These are phyloP conservation scores for Umbelopsis sp. DNA, from an alignment of 371 early-diverging fungal genomes.

Conservation along the genomic window DNA sequence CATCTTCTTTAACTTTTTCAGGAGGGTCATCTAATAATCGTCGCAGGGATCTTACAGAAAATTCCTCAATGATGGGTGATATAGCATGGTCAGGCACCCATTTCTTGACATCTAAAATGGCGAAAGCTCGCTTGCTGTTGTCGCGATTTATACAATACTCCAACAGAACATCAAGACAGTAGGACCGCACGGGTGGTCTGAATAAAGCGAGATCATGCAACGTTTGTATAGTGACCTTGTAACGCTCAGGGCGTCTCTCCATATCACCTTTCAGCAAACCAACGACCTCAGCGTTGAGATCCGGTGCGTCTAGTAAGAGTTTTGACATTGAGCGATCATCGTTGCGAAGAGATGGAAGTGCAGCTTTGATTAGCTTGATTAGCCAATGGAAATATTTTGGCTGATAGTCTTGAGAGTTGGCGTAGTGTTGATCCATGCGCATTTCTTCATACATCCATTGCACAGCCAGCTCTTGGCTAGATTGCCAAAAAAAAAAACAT, in stretches of 20 bases:
- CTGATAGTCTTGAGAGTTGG: conserved; percentile 22
- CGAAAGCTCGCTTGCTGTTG: conserved; percentile 47
- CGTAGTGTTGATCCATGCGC: conserved; percentile 26
- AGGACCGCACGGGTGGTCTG: conserved; percentile 33
- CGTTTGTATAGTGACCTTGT: conserved; percentile 44
- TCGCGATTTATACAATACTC: conserved; percentile 40
- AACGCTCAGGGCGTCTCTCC: conserved; percentile 38
- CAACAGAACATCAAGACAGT: conserved; percentile 40
- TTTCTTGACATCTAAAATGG: conserved; percentile 65
- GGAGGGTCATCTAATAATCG: conserved; percentile 40
- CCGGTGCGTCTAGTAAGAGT: conserved; percentile 48
- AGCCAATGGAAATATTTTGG: conserved; percentile 44
- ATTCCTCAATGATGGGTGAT: conserved; percentile 50
- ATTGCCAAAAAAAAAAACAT: background rate
- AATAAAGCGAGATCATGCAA: conserved; percentile 39
- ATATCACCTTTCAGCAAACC: conserved; percentile 35
- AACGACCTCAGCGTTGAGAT: conserved; percentile 33
- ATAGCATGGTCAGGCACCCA: conserved; percentile 66
- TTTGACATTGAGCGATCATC: conserved; percentile 45
- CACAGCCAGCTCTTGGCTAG: conserved; percentile 45
- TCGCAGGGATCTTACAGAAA: conserved; percentile 49
- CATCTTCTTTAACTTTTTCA: conserved; percentile 13
- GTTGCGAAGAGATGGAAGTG: conserved; percentile 38
- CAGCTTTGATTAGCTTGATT: conserved; percentile 32
- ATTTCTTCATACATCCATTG: conserved; percentile 52